Base-by-base conservation (phyloP, 495 filamentous ascomycete species). In the Amorphotheca resinae region DNA sequence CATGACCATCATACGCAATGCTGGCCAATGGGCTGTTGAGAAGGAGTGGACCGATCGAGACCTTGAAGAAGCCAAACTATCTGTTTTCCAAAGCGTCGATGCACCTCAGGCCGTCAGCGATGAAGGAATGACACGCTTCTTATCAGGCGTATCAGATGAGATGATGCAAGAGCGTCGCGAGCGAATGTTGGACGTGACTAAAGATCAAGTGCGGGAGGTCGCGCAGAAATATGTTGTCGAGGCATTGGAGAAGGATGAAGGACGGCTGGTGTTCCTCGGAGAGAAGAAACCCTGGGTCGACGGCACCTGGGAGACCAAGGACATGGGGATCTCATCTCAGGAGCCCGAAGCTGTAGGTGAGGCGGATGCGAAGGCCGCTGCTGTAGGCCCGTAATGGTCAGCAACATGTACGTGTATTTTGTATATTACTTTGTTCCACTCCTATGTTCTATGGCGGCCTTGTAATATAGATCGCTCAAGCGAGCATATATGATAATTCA, bases 81-180 rank as follows among this genome's bases (percentile, higher is more conserved):
- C 83, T 28, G 82, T 95, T 33, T 98, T 98, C 69, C 87, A 98
- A 57, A 68, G 74, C n/a, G 74, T 95, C n/a, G 91, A 98, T 64
- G 88, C 88, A 2, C 91, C 91, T 2, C 65, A 80, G 44, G 79
- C 80, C 41, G 87, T 95, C n/a, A 87, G 79, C 55, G 69, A 82
- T 25, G 89, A 95, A 49, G 91, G 91, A 21, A 78, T 93, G 73
- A 67, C 71, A 26, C 73, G 80, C 45, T 98, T 98, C 63, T 64
- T 91, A 61, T 82, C 77, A 45, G 84, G 85, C 16, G 72, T 98
- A 38, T 82, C 80, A 22, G 76, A 88, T 39, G 84, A 86, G 45
- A 95, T 96, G 89, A 76, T 80, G 50, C 88, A 95, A 58, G 72
- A 65, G 50, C 78, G 84, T 57, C 74, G 93, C 56, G 84, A 93